Evolutionary conservation across 2,329 filamentous ascomycete genomes (phyloP), one percentile per base, ranked within the genome.

Genomic region (Aspergillus proliferans): DNA sequence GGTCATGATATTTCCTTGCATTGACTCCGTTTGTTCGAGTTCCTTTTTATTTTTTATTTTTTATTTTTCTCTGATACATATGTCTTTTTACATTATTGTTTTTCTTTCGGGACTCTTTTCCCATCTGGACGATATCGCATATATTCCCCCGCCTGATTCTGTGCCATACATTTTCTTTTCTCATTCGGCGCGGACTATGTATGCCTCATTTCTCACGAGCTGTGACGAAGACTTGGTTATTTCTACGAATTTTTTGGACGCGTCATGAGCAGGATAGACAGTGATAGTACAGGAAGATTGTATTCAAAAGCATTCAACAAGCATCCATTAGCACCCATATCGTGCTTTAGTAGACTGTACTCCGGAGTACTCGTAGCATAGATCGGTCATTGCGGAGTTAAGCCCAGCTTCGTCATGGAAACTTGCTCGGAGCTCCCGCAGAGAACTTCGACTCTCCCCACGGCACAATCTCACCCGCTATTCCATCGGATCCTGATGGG

Each of bases 1-100:
- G 82, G 82, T 84, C 81, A 67, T 84, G 66, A 69, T 59, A 49
- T 40, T 58, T 47, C 33, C n/a, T 36, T 50, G 52, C 47, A 36
- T 45, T 43, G 33, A 49, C 52, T 52, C 50, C 43, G 52, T 47
- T 53, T 47, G 38, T 33, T 56, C 52, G 56, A 52, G 45, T 52
- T 58, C 52, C 47, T 36, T 52, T 46, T 40, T 51, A 50, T 51
- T 58, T 53, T 52, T 21, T 49, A 38, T 39, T 47, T 45, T 26
- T 19, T 38, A 30, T 28, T 43, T 40, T 19, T 36, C n/a, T 8
- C 6, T 21, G 38, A 22, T 19, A 40, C 7, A 40, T 40, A 22
- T 18, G 4, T 18, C 3, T 40, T 19, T 19, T 40, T 21, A 12
- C 10, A 3, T 30, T 30, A 12, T 28, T 12, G 7, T n/a, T n/a